A percentile compares a stretch with the other conserved stretches of the same genome.
Conservation (phyloP, 495 filamentous ascomycete species). For the Talaromyces borbonicus region DNA sequence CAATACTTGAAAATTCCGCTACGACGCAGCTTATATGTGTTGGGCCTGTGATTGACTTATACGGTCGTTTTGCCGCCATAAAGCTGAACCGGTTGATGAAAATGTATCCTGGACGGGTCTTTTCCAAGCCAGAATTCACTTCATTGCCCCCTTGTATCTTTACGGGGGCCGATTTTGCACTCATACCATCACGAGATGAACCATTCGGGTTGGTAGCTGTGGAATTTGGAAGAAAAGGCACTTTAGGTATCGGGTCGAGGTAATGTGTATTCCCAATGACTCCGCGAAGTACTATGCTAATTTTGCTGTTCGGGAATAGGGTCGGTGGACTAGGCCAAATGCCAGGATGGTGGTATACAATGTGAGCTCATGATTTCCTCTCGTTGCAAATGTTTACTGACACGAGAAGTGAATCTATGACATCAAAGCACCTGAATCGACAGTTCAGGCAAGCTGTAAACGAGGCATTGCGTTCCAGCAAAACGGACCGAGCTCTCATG, state of each 20-base stretch:
- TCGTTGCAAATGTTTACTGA: background rate
- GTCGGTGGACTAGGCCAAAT: constrained; percentile 54
- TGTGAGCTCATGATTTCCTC: constrained; percentile 18
- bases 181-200: constrained; percentile 63
- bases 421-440: constrained; percentile 49
- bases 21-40: constrained; percentile 55
- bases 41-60: constrained; percentile 59
- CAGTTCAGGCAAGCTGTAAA: constrained; percentile 54
- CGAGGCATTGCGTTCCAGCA: constrained; percentile 46
- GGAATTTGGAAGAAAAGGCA: constrained; percentile 64
- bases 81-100: constrained; percentile 58
- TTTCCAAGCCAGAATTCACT: constrained; percentile 61
- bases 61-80: constrained; percentile 58
- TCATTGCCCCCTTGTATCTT: constrained; percentile 59
- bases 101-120: constrained; percentile 54
- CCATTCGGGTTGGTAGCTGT: constrained; percentile 66
- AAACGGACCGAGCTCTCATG: constrained; percentile 45
- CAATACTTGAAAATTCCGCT: constrained; percentile 48
- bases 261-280: background rate
- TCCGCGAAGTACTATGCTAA: background rate
- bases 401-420: constrained; percentile 36
- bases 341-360: constrained; percentile 63
- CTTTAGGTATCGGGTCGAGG: constrained; percentile 54
- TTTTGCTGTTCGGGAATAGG: constrained; percentile 3
- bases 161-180: constrained; percentile 61